phyloP scores from a whole-genome alignment of 106 monocot genomes.

The Xerophyta viscosa region DNA sequence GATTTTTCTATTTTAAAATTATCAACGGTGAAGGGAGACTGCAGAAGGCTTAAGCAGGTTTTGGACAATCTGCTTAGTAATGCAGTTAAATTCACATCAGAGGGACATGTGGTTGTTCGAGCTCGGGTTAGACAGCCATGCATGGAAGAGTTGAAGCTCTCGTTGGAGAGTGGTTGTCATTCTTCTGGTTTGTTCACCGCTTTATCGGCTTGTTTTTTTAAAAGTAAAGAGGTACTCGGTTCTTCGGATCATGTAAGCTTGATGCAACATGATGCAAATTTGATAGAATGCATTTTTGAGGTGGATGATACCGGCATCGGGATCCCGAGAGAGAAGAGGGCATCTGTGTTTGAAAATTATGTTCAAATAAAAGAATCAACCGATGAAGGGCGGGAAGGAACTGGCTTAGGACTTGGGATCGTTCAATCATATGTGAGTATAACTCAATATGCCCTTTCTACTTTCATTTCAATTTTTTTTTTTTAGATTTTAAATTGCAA shows the following conservation, averaged over 20 bases:
- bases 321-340: constrained; percentile 76
- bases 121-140: constrained; percentile 43
- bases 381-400: constrained; percentile 41
- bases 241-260: not conserved
- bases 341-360: constrained; percentile 85
- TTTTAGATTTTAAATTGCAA: no score
- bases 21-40: constrained; percentile 60
- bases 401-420: constrained; percentile 92
- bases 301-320: constrained; percentile 80
- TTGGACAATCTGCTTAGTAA: constrained; percentile 79
- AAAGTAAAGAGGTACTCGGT: not conserved
- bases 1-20: constrained; percentile 57
- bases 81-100: constrained; percentile 77
- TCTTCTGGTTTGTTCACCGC: not conserved
- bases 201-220: constrained; percentile 4
- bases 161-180: constrained; percentile 1
- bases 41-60: constrained; percentile 59
- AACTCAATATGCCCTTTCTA: not conserved
- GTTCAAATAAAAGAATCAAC: constrained; percentile 63
- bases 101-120: constrained; percentile 59
- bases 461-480: no score
- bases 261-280: constrained; percentile 11
- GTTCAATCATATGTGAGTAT: constrained; percentile 81
- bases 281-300: constrained; percentile 68
- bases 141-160: constrained; percentile 4